phyloP scores from a whole-genome alignment of 192 early-diverging fungal species.

The Coemansia javaensis region DNA sequence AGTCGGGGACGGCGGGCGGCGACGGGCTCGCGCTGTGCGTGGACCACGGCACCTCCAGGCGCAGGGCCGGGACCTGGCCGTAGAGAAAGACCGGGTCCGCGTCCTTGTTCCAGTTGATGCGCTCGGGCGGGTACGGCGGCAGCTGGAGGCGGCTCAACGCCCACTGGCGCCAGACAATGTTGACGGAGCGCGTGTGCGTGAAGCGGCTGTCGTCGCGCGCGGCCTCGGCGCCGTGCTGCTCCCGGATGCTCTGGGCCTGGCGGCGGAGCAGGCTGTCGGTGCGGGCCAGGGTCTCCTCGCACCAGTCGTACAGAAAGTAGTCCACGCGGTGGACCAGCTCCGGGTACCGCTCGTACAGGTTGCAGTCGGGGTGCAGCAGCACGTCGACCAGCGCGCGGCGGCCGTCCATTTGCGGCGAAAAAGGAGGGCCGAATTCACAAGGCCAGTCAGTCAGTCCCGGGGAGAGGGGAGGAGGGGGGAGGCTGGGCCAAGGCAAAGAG shows the following conservation, averaged over 20 bases:
- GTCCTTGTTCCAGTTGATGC: conserved; percentile 53
- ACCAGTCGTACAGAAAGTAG: conserved; percentile 47
- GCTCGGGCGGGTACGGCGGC: conserved; percentile 42
- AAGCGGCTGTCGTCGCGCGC: conserved; percentile 9
- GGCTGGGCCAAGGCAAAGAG: too few species aligned
- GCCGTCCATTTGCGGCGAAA: conserved; percentile 25
- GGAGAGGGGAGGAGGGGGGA: too few species aligned
- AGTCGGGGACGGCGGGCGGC: neutral
- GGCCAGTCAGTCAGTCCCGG: too few species aligned
- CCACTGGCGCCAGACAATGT: conserved; percentile 49
- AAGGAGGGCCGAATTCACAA: too few species aligned
- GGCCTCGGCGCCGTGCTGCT: conserved; percentile 11
- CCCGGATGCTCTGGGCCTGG: conserved; percentile 13
- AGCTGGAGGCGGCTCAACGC: conserved; percentile 35
- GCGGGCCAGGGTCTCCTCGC: conserved; percentile 32
- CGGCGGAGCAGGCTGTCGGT: conserved; percentile 35
- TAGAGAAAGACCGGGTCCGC: conserved; percentile 50
- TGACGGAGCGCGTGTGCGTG: conserved; percentile 37
- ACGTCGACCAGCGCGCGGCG: conserved; percentile 39
- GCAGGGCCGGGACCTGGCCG: conserved; percentile 39
- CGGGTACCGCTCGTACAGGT: conserved; percentile 48
- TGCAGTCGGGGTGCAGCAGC: conserved; percentile 41
- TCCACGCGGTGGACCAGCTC: conserved; percentile 49
- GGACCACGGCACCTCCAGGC: conserved; percentile 39
- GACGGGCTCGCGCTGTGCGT: conserved; percentile 10